Percentiles rank a stretch among this genome's conserved stretches.
phyloP scores from a whole-genome alignment of 805 yeast species.

The Barnettozyma botsteinii region DNA sequence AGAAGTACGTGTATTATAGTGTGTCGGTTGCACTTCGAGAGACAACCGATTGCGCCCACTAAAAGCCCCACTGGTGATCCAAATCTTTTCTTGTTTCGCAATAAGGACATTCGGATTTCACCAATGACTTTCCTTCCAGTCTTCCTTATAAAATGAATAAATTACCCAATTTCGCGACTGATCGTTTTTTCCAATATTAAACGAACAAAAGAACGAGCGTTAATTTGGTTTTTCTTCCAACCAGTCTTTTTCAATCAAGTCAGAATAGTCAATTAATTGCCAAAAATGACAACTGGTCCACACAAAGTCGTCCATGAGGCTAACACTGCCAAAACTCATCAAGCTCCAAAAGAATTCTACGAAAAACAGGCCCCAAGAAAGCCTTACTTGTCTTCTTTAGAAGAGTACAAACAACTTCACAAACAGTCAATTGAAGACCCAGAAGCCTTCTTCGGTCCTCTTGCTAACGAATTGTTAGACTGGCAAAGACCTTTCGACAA shows the following conservation, averaged over 20 bases:
- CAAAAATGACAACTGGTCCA: conserved; percentile 11
- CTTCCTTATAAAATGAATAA: no score
- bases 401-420: conserved; percentile 66
- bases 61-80: no score
- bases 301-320: conserved; percentile 40
- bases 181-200: no score
- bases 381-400: conserved; percentile 32
- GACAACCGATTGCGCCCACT: no score
- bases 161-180: neutral
- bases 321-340: conserved; percentile 26
- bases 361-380: conserved; percentile 34
- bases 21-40: no score
- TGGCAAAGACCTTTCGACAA: conserved; percentile 78
- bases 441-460: conserved; percentile 68
- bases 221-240: neutral
- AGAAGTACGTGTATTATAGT: no score
- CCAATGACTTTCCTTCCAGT: neutral
- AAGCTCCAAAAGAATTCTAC: conserved; percentile 34
- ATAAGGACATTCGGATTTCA: neutral
- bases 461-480: conserved; percentile 63
- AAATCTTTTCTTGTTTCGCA: no score
- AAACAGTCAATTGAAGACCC: conserved; percentile 75
- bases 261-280: no score
- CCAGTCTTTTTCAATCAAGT: neutral
- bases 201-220: no score